Base-by-base conservation (phyloP, 768 basidiomycete genomes). In the Psilocybe sp. region DNA sequence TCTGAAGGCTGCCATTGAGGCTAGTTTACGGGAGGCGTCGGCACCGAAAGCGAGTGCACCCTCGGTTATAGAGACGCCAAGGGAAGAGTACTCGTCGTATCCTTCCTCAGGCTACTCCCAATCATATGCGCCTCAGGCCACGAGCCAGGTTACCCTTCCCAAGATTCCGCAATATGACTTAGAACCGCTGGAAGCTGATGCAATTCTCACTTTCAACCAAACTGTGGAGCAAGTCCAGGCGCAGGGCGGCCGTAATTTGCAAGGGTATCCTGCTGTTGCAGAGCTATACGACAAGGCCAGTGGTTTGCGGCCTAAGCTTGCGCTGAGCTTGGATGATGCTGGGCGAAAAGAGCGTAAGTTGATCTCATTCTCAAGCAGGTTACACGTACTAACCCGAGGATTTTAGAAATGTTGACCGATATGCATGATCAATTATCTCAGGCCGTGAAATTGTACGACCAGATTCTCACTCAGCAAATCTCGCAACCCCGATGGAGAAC, bases 391-490 rank as follows among this genome's bases (percentile, higher is more conserved):
- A 28, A 56, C 16, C 31, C 10, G 41, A 7, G 49, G 47, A 50
- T 49, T 53, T 35, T 13, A 93, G 94, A 94, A 66, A 76, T 95
- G 63, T 72, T 99, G 33, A 75, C 83, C 6, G 94, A 98, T 43
- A 98, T 98, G 93, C 89, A 98, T 59, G 87, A 89, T 41, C 96
- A 98, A 67, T 68, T 99, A 9, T 89, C 92, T 0, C 83, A 96
- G 64, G 93, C 92, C 0, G 92, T 98, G 40, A 87, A 89, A 62
- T 71, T 97, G 3, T 98, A 98, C 63, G 95, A 98, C 57, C 81
- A 87, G 47, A 73, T 97, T 16, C 72, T 96, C 38, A 93, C 93
- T 19, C 80, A 90, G 55, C 90, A 95, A 62, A 75, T 94, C 10
- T 76, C 85, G 2, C 83, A 81, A 37, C 87, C 87, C 1, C 73